phyloP scores from a whole-genome alignment of 129 eudicot species.

The Heracleum sosnowskyi region DNA sequence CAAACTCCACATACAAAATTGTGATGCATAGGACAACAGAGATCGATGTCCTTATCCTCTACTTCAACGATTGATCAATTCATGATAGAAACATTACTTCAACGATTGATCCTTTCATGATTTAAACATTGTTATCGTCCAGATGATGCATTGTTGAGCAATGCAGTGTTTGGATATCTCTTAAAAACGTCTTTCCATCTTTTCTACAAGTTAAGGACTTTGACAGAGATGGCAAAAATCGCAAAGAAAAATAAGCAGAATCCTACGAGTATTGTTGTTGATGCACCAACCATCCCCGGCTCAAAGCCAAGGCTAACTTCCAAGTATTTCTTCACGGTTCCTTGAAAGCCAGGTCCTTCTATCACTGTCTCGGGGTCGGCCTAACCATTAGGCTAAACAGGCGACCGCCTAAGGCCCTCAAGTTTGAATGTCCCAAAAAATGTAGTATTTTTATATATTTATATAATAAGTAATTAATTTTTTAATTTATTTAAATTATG shows the following conservation, averaged over 20 bases:
- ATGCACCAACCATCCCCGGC: slow-evolving; percentile 42
- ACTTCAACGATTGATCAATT: no score
- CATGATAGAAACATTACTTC: not conserved
- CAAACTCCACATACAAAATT: not conserved
- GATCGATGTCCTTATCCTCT: not conserved
- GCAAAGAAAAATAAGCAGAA: slow-evolving; percentile 53
- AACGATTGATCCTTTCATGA: no score
- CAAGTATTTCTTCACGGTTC: slow-evolving; percentile 55
- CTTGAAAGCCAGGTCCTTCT: slow-evolving; percentile 48
- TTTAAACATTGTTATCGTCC: not conserved
- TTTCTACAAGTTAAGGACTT: slow-evolving; percentile 69
- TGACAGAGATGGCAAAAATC: slow-evolving; percentile 54
- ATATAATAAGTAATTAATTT: no score
- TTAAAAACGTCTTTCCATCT: slow-evolving; percentile 27
- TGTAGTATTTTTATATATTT: no score
- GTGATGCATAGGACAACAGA: not conserved
- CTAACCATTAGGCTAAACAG: no score
- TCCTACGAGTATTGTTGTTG: slow-evolving; percentile 40
- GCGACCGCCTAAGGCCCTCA: no score
- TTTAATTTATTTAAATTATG: no score
- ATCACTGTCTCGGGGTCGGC: no score
- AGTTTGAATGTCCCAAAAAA: no score
- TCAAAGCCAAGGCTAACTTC: slow-evolving; percentile 43
- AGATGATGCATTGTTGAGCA: not conserved
- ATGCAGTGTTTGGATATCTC: not conserved